These are phyloP conservation scores for Penicillium sp. DNA, from an alignment of 2,329 filamentous ascomycete genomes.

Conservation along the genomic window DNA sequence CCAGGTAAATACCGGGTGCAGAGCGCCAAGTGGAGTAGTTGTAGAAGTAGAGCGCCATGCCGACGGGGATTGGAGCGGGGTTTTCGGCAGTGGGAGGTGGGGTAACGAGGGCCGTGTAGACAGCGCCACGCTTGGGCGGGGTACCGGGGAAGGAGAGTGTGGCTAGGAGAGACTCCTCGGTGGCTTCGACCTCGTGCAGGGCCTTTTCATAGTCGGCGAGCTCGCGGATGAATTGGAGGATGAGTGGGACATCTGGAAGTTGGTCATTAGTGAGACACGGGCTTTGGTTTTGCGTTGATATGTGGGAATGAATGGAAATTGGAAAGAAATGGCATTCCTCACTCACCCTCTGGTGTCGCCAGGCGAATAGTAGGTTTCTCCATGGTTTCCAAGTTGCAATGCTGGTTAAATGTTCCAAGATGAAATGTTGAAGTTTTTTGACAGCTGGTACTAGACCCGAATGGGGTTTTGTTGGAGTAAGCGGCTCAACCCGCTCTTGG, in stretches of 20 bases:
- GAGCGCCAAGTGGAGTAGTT: slow-evolving; percentile 94
- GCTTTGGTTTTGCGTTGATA: not conserved
- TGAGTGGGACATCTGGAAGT: slow-evolving; percentile 71
- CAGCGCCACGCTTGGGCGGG: slow-evolving; percentile 56
- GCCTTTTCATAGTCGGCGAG: slow-evolving; percentile 87
- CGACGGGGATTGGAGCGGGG: slow-evolving; percentile 52
- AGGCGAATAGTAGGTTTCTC: slow-evolving; percentile 41
- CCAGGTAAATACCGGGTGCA: slow-evolving; percentile 85
- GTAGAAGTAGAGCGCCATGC: slow-evolving; percentile 90
- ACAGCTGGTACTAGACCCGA: not conserved
- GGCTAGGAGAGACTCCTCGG: slow-evolving; percentile 66
- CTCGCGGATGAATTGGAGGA: slow-evolving; percentile 78
- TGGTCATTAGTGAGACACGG: slow-evolving; percentile 9
- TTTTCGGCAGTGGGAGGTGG: slow-evolving; percentile 48
- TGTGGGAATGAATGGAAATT: not conserved
- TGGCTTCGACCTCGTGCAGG: slow-evolving; percentile 72
- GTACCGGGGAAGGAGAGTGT: slow-evolving; percentile 76
- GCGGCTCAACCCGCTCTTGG: too few relatives aligned
- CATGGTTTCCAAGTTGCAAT: slow-evolving; percentile 22
- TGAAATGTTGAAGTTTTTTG: not conserved
- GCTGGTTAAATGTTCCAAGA: not conserved
- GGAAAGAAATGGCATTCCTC: not conserved
- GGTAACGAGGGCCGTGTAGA: slow-evolving; percentile 72
- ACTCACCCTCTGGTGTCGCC: slow-evolving; percentile 41
- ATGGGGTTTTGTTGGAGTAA: too few relatives aligned